Percentiles rank a stretch among this genome's conserved stretches.
These are phyloP conservation scores for Penicillium canescens DNA, from an alignment of 495 filamentous ascomycete species.

Conservation along the genomic window DNA sequence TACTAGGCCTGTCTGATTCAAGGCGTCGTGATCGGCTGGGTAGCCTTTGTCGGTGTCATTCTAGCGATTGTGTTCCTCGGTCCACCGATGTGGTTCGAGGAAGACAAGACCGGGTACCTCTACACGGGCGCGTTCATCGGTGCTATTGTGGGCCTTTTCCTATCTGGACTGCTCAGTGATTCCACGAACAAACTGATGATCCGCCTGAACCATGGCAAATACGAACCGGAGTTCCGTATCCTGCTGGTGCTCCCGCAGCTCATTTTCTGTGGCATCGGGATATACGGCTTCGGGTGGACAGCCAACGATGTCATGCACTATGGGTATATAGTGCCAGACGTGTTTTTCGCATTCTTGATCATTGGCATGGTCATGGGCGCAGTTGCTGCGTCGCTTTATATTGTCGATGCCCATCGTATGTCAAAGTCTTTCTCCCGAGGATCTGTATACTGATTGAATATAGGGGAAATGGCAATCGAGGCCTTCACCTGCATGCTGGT, in stretches of 20 bases:
- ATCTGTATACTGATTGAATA: slow-evolving; percentile 4
- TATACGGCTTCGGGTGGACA: slow-evolving; percentile 82
- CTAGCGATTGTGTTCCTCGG: slow-evolving; percentile 79
- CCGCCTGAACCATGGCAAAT: slow-evolving; percentile 71
- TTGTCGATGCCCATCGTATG: slow-evolving; percentile 90
- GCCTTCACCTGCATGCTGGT: slow-evolving; percentile 87
- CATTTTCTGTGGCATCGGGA: slow-evolving; percentile 72
- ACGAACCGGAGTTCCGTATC: slow-evolving; percentile 90
- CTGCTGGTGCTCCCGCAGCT: slow-evolving; percentile 79
- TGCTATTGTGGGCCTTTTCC: slow-evolving; percentile 71
- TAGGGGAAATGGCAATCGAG: slow-evolving; percentile 82
- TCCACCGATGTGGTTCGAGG: slow-evolving; percentile 77
- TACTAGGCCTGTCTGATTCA: slow-evolving; percentile 76
- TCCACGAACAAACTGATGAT: slow-evolving; percentile 70
- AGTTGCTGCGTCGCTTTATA: slow-evolving; percentile 82
- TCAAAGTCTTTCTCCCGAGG: slow-evolving; percentile 9
- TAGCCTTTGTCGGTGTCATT: slow-evolving; percentile 88
- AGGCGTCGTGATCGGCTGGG: slow-evolving; percentile 91
- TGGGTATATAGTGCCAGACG: slow-evolving; percentile 69
- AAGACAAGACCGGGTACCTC: slow-evolving; percentile 82
- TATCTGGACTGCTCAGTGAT: slow-evolving; percentile 75
- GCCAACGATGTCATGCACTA: slow-evolving; percentile 58
- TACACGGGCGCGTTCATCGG: slow-evolving; percentile 88
- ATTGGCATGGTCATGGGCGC: slow-evolving; percentile 91
- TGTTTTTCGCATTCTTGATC: slow-evolving; percentile 77